A percentile compares a stretch with the other conserved stretches of the same genome.
Conservation (phyloP, 2,329 filamentous ascomycete genomes). For the Paraphaeosphaeria minitans region DNA sequence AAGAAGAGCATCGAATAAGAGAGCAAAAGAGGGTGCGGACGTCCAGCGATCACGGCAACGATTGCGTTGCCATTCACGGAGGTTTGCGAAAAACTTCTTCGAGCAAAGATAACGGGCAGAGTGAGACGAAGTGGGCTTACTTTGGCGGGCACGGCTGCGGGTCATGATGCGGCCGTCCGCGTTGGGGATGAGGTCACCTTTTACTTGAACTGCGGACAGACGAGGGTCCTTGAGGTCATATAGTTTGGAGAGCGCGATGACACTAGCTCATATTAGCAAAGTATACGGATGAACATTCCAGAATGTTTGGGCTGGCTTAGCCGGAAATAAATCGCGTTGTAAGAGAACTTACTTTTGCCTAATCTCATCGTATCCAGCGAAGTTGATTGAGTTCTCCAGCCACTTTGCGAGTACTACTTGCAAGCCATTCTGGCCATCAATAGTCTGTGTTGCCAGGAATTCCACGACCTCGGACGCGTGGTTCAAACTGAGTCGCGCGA, state of each 20-base stretch:
- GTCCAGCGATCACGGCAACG: neutral
- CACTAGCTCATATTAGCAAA: constrained; percentile 56
- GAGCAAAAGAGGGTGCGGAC: neutral
- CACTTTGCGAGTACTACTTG: constrained; percentile 91
- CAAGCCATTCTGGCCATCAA: constrained; percentile 80
- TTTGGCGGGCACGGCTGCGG: constrained; percentile 83
- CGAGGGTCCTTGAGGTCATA: constrained; percentile 86
- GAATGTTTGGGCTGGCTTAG: neutral
- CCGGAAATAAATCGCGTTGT: neutral
- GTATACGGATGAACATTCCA: neutral
- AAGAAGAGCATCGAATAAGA: neutral
- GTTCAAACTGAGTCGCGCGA: constrained; percentile 84
- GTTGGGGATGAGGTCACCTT: constrained; percentile 84
- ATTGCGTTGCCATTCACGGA: neutral
- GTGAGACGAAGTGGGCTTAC: constrained; percentile 52
- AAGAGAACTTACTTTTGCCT: constrained; percentile 76
- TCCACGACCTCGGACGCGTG: constrained; percentile 88
- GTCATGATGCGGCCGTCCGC: constrained; percentile 85
- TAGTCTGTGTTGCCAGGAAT: constrained; percentile 84
- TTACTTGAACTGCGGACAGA: constrained; percentile 78
- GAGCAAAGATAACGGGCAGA: neutral
- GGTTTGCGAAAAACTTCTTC: neutral
- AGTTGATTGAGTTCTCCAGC: constrained; percentile 95
- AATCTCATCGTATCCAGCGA: constrained; percentile 98
- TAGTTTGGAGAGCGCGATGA: constrained; percentile 89